Conservation (phyloP, 805 yeast genomes). For the Debaryomyces maramus region DNA sequence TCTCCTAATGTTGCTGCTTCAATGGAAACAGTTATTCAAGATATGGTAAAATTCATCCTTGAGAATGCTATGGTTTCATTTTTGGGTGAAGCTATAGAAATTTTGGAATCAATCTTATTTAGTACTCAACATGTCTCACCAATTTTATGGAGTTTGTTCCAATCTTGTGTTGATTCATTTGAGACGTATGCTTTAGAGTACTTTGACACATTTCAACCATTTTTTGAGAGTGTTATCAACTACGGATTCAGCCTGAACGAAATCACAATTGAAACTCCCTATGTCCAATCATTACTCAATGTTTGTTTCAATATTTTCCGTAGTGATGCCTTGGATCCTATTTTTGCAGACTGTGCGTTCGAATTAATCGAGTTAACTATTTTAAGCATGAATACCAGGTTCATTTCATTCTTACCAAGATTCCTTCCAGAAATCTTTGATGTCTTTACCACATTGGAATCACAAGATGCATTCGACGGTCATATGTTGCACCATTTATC, state of each 20-base stretch:
- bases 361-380: conserved; percentile 38
- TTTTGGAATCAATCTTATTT: conserved; percentile 53
- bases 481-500: conserved; percentile 44
- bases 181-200: conserved; percentile 61
- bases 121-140: conserved; percentile 55
- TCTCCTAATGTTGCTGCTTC: conserved; percentile 38
- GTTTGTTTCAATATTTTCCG: conserved; percentile 37
- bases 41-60: conserved; percentile 34
- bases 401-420: conserved; percentile 31
- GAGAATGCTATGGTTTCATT: conserved; percentile 42
- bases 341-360: conserved; percentile 40
- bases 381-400: conserved; percentile 30
- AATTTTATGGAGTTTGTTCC: conserved; percentile 52
- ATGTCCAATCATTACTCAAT: conserved; percentile 38
- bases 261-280: conserved; percentile 36
- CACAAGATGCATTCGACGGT: conserved; percentile 43
- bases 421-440: conserved; percentile 38
- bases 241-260: conserved; percentile 46
- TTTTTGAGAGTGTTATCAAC: conserved; percentile 54
- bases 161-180: conserved; percentile 51
- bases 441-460: conserved; percentile 34
- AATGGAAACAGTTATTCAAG: conserved; percentile 34
- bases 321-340: conserved; percentile 37
- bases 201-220: conserved; percentile 56
- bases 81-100: conserved; percentile 39